Conservation (phyloP, 306 rosid genomes). For the Glycine latifolia region DNA sequence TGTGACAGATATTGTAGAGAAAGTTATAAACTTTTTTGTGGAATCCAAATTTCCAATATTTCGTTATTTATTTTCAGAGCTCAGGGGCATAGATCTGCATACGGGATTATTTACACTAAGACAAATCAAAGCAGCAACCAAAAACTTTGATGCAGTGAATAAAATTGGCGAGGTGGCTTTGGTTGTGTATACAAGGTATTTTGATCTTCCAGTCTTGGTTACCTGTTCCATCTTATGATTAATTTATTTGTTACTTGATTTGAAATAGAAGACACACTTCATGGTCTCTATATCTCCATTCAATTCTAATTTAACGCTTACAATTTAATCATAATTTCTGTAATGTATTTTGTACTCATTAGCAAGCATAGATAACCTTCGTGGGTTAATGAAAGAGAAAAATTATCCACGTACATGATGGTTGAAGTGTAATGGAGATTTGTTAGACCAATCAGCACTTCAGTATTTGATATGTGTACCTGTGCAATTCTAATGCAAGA, state of each 20-base stretch:
- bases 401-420: background rate
- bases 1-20: slow-evolving; percentile 1
- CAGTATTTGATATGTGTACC: background rate
- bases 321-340: background rate
- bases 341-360: background rate
- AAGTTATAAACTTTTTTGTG: slow-evolving; percentile 19
- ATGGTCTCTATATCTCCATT: slow-evolving; percentile 17
- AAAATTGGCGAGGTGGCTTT: slow-evolving; percentile 96
- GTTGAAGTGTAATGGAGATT: background rate
- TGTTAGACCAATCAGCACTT: background rate
- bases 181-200: slow-evolving; percentile 91
- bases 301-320: slow-evolving; percentile 10
- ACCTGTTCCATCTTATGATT: slow-evolving; percentile 3
- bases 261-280: slow-evolving; percentile 3
- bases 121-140: slow-evolving; percentile 86
- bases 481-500: slow-evolving; percentile 27
- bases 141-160: slow-evolving; percentile 74
- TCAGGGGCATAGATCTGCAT: slow-evolving; percentile 80
- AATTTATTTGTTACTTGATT: slow-evolving; percentile 12
- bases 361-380: slow-evolving; percentile 16
- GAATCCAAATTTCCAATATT: slow-evolving; percentile 23
- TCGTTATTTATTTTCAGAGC: slow-evolving; percentile 53
- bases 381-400: slow-evolving; percentile 10
- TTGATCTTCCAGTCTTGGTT: slow-evolving; percentile 21
- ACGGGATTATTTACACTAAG: slow-evolving; percentile 80